A percentile compares a stretch with the other conserved stretches of the same genome.
Conservation (phyloP, 2,329 filamentous ascomycete genomes). For the Diaporthe helianthi region DNA sequence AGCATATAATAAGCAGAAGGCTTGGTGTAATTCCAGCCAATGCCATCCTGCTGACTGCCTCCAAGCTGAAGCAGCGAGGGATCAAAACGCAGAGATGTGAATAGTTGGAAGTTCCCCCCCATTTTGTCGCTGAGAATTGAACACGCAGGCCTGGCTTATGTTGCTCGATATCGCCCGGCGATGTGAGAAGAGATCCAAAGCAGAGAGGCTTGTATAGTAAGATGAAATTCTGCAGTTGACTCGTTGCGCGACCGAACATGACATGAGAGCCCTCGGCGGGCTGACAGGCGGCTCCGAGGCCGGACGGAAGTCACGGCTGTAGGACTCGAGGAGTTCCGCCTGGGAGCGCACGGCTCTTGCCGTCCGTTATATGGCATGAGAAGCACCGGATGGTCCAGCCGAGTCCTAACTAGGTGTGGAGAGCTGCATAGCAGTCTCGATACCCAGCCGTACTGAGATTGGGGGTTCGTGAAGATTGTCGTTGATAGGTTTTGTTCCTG, state of each 20-base stretch:
- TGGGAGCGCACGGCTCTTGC: neutral
- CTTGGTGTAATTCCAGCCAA: conserved; percentile 60
- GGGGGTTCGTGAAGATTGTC: too few relatives aligned
- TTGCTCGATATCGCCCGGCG: too few relatives aligned
- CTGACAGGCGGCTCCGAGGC: conserved; percentile 10
- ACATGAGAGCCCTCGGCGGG: neutral
- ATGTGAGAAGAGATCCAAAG: neutral
- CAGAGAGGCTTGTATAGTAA: neutral
- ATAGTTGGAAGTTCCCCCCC: conserved; percentile 63
- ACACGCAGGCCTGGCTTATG: neutral
- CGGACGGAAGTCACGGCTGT: neutral
- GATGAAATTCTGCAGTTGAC: neutral
- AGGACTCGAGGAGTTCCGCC: neutral
- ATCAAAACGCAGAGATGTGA: conserved; percentile 78
- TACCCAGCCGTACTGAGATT: neutral
- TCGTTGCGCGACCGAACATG: neutral
- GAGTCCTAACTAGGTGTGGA: too few relatives aligned
- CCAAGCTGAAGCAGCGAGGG: conserved; percentile 57
- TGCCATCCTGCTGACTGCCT: conserved; percentile 45
- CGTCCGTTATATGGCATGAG: neutral
- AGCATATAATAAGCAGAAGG: conserved; percentile 79
- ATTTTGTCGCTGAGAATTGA: conserved; percentile 38
- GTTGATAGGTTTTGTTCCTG: too few relatives aligned
- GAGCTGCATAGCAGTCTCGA: neutral
- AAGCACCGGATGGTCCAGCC: too few relatives aligned